phyloP scores from a whole-genome alignment of 73 alveolate species.

The Chromera velia region DNA sequence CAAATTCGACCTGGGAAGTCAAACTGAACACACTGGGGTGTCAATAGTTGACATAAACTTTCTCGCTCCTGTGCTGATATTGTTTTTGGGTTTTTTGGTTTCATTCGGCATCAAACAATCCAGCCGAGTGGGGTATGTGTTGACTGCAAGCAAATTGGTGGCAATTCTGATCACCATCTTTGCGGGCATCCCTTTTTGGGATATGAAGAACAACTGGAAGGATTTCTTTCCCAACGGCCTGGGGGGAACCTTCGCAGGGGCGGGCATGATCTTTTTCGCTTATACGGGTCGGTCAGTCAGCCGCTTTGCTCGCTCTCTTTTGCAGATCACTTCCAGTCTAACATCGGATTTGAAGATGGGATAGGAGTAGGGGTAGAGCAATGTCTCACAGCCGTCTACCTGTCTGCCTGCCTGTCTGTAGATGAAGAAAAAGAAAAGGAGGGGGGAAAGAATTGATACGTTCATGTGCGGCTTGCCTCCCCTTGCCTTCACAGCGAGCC shows the following conservation, averaged over 20 bases:
- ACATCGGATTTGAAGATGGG: no score
- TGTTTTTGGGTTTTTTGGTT: neutral
- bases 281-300: neutral
- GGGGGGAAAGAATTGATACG: neutral
- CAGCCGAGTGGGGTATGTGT: neutral
- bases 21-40: neutral
- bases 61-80: neutral
- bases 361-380: no score
- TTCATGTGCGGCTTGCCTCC: neutral
- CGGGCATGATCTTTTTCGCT: neutral
- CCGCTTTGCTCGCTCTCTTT: no score
- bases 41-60: neutral
- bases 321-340: no score
- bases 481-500: no score
- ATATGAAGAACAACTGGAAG: neutral
- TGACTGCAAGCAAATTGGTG: neutral
- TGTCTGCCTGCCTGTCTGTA: no score
- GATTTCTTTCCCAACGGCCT: neutral
- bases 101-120: neutral
- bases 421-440: no score
- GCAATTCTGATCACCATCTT: neutral
- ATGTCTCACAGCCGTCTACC: no score
- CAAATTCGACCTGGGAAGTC: neutral
- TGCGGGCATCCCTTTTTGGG: neutral
- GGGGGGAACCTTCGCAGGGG: neutral